These are phyloP conservation scores for Clathrus columnatus DNA, from an alignment of 768 basidiomycete genomes.

Conservation along the genomic window DNA sequence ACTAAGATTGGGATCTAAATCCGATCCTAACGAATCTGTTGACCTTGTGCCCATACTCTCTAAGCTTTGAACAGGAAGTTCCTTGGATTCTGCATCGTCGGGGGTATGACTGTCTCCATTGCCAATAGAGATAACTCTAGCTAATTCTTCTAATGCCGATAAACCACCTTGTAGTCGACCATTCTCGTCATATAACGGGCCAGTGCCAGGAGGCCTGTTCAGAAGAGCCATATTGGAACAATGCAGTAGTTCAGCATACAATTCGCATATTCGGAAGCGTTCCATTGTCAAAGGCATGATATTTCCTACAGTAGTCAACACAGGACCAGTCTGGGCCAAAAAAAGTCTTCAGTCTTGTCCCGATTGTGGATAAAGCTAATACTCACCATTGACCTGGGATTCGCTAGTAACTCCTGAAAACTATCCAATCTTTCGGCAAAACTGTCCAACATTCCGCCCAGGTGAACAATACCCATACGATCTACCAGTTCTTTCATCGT, in stretches of 20 bases:
- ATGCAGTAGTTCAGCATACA: constrained; percentile 93
- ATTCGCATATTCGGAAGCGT: constrained; percentile 90
- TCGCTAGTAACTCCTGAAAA: constrained; percentile 59
- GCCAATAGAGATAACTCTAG: constrained; percentile 68
- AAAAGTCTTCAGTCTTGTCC: constrained; percentile 10
- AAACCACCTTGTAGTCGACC: constrained; percentile 87
- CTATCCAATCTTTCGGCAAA: constrained; percentile 60
- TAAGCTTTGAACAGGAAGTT: constrained; percentile 44
- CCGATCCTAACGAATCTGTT: constrained; percentile 44
- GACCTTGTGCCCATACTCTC: constrained; percentile 28
- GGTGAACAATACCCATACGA: constrained; percentile 83
- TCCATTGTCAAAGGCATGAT: constrained; percentile 85
- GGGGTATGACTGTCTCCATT: constrained; percentile 41
- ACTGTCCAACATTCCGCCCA: constrained; percentile 70
- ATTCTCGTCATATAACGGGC: constrained; percentile 67
- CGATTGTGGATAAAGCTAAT: constrained; percentile 1
- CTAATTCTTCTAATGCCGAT: constrained; percentile 74
- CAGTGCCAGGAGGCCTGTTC: constrained; percentile 66
- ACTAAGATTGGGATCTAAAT: constrained; percentile 61
- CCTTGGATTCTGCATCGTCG: constrained; percentile 51
- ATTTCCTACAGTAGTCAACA: constrained; percentile 65
- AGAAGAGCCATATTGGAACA: constrained; percentile 97
- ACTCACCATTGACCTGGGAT: constrained; percentile 67
- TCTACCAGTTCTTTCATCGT: constrained; percentile 78
- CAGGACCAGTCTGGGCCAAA: constrained; percentile 45